A percentile compares a stretch with the other conserved stretches of the same genome.
These are phyloP conservation scores for Malassezia brasiliensis DNA, from an alignment of 1,284 basidiomycete species.

Conservation along the genomic window DNA sequence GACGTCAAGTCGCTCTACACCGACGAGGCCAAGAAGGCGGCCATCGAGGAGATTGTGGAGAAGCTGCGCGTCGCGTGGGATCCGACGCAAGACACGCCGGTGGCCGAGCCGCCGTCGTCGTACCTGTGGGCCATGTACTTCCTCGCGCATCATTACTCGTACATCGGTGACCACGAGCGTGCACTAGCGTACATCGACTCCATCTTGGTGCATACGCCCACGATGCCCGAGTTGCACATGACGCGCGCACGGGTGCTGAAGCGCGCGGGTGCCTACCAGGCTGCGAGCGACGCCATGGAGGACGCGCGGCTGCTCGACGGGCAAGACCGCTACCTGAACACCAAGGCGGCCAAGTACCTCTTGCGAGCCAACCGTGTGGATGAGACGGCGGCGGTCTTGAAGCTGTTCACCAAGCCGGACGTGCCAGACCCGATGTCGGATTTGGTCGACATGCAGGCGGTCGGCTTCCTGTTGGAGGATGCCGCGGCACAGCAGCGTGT, in stretches of 20 bases:
- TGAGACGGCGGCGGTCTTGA: slow-evolving; percentile 45
- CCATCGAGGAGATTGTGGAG: slow-evolving; percentile 62
- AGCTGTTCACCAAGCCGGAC: slow-evolving; percentile 42
- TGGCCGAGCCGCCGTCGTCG: slow-evolving; percentile 62
- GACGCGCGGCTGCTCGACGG: slow-evolving; percentile 77
- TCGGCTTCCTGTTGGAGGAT: slow-evolving; percentile 77
- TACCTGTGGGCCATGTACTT: slow-evolving; percentile 94
- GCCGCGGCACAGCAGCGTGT: slow-evolving; percentile 62
- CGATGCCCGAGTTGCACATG: slow-evolving; percentile 80
- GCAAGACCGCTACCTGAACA: slow-evolving; percentile 92
- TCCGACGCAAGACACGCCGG: slow-evolving; percentile 14
- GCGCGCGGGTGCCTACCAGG: slow-evolving; percentile 67
- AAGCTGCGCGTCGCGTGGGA: slow-evolving; percentile 27
- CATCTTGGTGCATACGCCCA: slow-evolving; percentile 75
- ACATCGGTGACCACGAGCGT: slow-evolving; percentile 49
- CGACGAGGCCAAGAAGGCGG: slow-evolving; percentile 56
- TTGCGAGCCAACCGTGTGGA: slow-evolving; percentile 63
- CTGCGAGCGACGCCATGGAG: slow-evolving; percentile 68
- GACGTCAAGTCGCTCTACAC: slow-evolving; percentile 84
- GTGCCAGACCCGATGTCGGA: slow-evolving; percentile 67
- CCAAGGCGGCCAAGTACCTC: slow-evolving; percentile 84
- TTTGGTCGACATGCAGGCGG: slow-evolving; percentile 89
- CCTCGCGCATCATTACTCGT: slow-evolving; percentile 79
- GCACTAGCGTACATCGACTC: slow-evolving; percentile 62
- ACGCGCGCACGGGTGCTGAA: slow-evolving; percentile 77